Evolutionary conservation across 768 basidiomycete genomes (phyloP).

Genomic region (Leccinum obscurum): DNA sequence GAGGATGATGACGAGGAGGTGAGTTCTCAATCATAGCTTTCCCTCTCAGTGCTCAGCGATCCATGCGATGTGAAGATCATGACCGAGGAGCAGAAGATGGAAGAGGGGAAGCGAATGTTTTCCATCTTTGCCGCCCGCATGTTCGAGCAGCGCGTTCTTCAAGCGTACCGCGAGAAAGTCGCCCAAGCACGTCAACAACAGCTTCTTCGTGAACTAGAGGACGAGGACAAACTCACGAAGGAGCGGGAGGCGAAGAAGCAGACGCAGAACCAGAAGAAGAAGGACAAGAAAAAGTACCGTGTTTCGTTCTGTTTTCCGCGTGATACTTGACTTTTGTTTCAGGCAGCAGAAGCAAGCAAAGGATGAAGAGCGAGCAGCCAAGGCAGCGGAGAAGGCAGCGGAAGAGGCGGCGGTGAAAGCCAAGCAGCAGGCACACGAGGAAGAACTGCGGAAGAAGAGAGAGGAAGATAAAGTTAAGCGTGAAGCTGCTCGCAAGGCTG

Average conservation of each 20-base stretch:
- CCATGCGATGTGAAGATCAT: conserved; percentile 48
- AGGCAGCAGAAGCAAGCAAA: conserved; percentile 92
- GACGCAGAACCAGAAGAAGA: conserved; percentile 97
- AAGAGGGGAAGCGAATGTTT: conserved; percentile 99
- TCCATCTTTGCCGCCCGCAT: conserved; percentile 98
- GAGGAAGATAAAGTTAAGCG: conserved; percentile 86
- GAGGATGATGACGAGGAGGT: conserved; percentile 50
- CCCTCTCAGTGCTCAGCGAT: conserved; percentile 11
- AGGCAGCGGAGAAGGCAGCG: conserved; percentile 83
- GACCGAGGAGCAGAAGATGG: conserved; percentile 98
- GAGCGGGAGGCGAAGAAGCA: conserved; percentile 92
- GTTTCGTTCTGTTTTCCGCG: conserved; percentile 9
- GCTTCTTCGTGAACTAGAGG: conserved; percentile 90
- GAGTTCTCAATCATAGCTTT: conserved; percentile 17
- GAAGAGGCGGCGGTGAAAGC: conserved; percentile 80
- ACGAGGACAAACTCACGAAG: conserved; percentile 84
- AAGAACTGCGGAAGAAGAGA: conserved; percentile 74
- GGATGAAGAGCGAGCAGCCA: conserved; percentile 84
- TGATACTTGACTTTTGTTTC: conserved; percentile 5
- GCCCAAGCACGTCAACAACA: conserved; percentile 95
- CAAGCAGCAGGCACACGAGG: conserved; percentile 74
- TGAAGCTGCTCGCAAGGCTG: conserved; percentile 72
- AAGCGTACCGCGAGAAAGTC: conserved; percentile 95
- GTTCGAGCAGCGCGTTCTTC: conserved; percentile 98
- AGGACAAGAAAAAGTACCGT: conserved; percentile 92